Evolutionary conservation across 2,329 filamentous ascomycete genomes (phyloP).

Genomic region (Trichoderma simmonsii): DNA sequence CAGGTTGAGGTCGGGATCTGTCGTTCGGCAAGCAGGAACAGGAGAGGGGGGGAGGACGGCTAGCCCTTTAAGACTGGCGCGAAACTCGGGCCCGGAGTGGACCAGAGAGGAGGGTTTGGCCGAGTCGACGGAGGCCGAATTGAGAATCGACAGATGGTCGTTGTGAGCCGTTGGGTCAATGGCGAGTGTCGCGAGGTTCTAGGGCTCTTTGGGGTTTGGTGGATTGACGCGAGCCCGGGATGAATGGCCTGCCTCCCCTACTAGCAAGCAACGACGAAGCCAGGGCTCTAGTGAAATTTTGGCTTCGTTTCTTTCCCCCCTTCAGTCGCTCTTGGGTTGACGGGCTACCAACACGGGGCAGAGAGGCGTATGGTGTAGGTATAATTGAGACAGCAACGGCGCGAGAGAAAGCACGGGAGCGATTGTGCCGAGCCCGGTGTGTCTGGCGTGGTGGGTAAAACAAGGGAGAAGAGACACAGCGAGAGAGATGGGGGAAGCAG

Average conservation of each 20-base stretch:
- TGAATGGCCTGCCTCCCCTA: conserved; percentile 7
- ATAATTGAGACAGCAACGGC: neutral
- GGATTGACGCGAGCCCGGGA: conserved; percentile 14
- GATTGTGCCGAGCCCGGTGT: neutral
- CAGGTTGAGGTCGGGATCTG: neutral
- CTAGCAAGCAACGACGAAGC: conserved; percentile 5
- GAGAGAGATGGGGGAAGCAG: neutral
- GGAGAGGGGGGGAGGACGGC: neutral
- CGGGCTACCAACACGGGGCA: neutral
- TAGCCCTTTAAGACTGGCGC: conserved; percentile 12
- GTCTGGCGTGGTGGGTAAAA: neutral
- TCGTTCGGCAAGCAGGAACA: neutral
- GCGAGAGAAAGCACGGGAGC: neutral
- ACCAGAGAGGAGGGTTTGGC: neutral
- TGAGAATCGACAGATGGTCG: conserved; percentile 6
- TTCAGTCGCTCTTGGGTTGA: neutral
- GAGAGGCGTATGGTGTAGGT: neutral
- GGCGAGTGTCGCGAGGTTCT: conserved; percentile 14
- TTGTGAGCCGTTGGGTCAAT: conserved; percentile 16
- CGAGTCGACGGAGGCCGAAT: conserved; percentile 4
- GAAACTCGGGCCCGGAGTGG: conserved; percentile 9
- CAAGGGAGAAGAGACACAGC: neutral
- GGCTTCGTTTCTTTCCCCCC: neutral
- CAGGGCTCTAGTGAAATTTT: neutral
- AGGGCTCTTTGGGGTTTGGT: conserved; percentile 9